A percentile compares a stretch with the other conserved stretches of the same genome.
These are phyloP conservation scores for Clavariopsis aquatica DNA, from an alignment of 495 filamentous ascomycete genomes.

Conservation along the genomic window DNA sequence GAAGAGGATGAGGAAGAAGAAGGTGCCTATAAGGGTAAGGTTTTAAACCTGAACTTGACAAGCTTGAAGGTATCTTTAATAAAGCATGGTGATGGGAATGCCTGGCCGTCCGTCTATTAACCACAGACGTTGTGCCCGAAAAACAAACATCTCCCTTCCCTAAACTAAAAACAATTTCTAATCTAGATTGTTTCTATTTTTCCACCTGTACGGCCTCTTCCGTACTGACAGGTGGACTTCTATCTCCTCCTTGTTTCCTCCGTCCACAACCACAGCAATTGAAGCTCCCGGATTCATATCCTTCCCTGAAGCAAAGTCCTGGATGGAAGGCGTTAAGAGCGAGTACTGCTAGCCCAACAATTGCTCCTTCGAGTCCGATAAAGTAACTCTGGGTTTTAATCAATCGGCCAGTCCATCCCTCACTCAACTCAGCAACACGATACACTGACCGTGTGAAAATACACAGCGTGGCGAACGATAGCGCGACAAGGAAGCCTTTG, in stretches of 20 bases:
- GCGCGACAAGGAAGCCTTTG: slow-evolving; percentile 33
- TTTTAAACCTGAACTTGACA: too few species aligned
- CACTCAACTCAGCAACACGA: slow-evolving; percentile 45
- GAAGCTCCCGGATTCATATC: slow-evolving; percentile 6
- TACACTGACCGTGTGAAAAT: slow-evolving; percentile 45
- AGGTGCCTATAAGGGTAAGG: too few species aligned
- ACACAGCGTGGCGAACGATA: slow-evolving; percentile 39
- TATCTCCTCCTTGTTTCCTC: slow-evolving; percentile 8
- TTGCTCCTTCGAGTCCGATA: slow-evolving; percentile 40
- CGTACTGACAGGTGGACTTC: not conserved
- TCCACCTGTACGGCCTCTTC: not conserved
- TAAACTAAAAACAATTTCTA: too few species aligned
- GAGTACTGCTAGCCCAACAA: slow-evolving; percentile 31
- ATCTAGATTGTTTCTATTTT: not conserved
- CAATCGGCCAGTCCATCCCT: slow-evolving; percentile 43
- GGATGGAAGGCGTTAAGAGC: slow-evolving; percentile 40
- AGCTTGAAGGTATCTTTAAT: too few species aligned
- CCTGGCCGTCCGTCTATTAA: slow-evolving; percentile 17
- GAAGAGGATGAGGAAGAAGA: too few species aligned
- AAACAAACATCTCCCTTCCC: too few species aligned
- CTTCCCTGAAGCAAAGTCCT: slow-evolving; percentile 37
- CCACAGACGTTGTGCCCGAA: too few species aligned
- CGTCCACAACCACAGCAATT: slow-evolving; percentile 8
- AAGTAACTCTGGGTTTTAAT: slow-evolving; percentile 41
- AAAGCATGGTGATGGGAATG: too few species aligned